Conservation (phyloP, 768 basidiomycete species). For the Dictyophora rubrovolvata region DNA sequence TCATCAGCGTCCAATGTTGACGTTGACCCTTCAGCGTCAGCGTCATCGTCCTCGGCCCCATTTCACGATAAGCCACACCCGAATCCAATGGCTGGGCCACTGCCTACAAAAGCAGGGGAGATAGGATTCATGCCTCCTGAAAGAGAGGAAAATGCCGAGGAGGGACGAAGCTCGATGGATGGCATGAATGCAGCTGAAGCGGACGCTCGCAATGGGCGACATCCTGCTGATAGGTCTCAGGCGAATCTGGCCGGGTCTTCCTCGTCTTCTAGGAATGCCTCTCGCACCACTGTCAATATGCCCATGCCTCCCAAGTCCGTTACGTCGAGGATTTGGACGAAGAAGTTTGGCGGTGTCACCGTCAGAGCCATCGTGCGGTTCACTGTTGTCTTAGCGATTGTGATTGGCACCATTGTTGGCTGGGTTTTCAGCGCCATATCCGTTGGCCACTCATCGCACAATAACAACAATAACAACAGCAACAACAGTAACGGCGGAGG, state of each 20-base stretch:
- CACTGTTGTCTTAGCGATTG: constrained; percentile 8
- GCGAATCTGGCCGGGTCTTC: constrained; percentile 4
- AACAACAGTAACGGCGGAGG: constrained; percentile 5
- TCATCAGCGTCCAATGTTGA: neutral
- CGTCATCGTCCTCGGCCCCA: neutral
- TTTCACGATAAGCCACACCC: no score
- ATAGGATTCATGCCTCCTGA: neutral
- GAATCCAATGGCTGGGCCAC: neutral
- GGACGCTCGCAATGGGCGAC: constrained; percentile 20
- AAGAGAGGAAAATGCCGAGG: neutral
- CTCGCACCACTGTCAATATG: constrained; percentile 13
- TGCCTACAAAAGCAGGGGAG: neutral
- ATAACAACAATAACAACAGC: constrained; percentile 6
- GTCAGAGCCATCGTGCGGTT: constrained; percentile 12
- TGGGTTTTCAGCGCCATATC: constrained; percentile 40
- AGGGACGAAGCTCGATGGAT: constrained; percentile 12
- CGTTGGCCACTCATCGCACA: constrained; percentile 6
- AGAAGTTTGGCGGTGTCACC: constrained; percentile 13
- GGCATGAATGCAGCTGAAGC: constrained; percentile 25
- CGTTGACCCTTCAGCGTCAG: neutral
- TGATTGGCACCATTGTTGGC: constrained; percentile 40
- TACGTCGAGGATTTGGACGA: constrained; percentile 6
- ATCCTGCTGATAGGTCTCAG: constrained; percentile 35
- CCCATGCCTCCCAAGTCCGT: constrained; percentile 18
- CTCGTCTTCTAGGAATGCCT: constrained; percentile 8